These are phyloP conservation scores for Piloderma croceum DNA, from an alignment of 768 basidiomycete species.

Conservation along the genomic window DNA sequence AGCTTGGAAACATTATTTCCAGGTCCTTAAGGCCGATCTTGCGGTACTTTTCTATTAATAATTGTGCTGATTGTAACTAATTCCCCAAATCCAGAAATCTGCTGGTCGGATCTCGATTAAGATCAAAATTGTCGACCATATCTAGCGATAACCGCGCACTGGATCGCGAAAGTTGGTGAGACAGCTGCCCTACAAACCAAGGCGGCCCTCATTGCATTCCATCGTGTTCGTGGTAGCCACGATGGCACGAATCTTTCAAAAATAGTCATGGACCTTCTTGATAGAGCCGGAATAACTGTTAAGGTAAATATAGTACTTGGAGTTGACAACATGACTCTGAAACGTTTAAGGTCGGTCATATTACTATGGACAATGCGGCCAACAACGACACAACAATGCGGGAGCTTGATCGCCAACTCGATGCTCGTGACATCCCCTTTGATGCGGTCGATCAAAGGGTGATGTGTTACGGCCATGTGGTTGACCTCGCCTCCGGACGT, in stretches of 20 bases:
- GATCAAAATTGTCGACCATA: too few relatives aligned
- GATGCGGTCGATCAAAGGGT: too few relatives aligned
- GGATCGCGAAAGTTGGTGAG: slow-evolving; percentile 2
- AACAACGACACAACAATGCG: slow-evolving; percentile 21
- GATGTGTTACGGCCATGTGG: too few relatives aligned
- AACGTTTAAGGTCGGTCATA: slow-evolving; percentile 16
- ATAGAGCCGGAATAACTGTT: slow-evolving; percentile 7
- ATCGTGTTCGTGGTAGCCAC: slow-evolving; percentile 8
- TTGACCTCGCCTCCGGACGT: too few relatives aligned
- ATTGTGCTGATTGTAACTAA: too few relatives aligned
- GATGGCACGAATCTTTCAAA: slow-evolving; percentile 11
- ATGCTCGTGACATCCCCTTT: slow-evolving; percentile 11
- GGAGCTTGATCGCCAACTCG: slow-evolving; percentile 7
- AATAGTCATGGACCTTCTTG: slow-evolving; percentile 9
- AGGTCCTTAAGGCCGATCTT: slow-evolving; percentile 17
- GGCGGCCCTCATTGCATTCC: slow-evolving; percentile 16
- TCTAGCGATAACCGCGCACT: slow-evolving; percentile 33
- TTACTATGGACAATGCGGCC: slow-evolving; percentile 24
- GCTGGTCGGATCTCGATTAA: too few relatives aligned
- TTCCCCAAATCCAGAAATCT: too few relatives aligned
- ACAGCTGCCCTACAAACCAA: slow-evolving; percentile 10
- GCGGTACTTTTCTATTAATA: too few relatives aligned
- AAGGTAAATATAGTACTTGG: slow-evolving; percentile 3
- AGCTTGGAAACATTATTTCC: slow-evolving; percentile 15
- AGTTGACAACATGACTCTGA: neutral